A percentile compares a stretch with the other conserved stretches of the same genome.
Evolutionary conservation across 495 filamentous ascomycete species (phyloP).

Genomic region (Lichina pygmaea): DNA sequence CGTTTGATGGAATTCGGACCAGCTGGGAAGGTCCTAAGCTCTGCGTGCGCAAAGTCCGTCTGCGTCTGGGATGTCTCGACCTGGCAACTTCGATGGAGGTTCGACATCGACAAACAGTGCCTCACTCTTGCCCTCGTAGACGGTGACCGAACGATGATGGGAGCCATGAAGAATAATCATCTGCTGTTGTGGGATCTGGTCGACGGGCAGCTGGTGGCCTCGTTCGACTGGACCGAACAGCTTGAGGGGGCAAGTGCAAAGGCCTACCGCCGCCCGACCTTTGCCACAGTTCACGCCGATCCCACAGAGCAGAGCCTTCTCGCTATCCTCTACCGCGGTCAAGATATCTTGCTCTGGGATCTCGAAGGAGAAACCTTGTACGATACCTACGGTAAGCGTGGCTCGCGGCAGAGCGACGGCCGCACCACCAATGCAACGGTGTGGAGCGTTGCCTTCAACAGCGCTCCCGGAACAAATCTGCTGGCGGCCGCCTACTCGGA

Average conservation of each 20-base stretch:
- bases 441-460: not conserved
- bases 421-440: not conserved
- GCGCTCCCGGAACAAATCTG: not conserved
- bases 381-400: constrained; percentile 8
- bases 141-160: constrained; percentile 6
- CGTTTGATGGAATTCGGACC: constrained; percentile 5
- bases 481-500: not conserved
- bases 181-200: constrained; percentile 8
- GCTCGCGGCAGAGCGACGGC: not conserved
- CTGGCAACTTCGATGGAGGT: constrained; percentile 3
- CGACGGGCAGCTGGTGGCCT: constrained; percentile 1
- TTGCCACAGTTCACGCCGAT: constrained; percentile 3
- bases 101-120: constrained; percentile 4
- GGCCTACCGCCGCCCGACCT: constrained; percentile 4
- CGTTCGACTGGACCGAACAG: constrained; percentile 6
- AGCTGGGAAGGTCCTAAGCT: constrained; percentile 4
- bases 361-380: constrained; percentile 4
- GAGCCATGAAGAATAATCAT: constrained; percentile 5
- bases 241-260: constrained; percentile 2
- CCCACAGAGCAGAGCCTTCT: constrained; percentile 5
- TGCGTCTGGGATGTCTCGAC: constrained; percentile 8
- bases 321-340: constrained; percentile 8
- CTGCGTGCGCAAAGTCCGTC: constrained; percentile 4
- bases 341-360: constrained; percentile 10
- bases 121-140: constrained; percentile 5